Evolutionary conservation across 78 protist genomes (phyloP), one percentile per base, ranked within the genome.

Genomic region (Polysphondylium violaceum): DNA sequence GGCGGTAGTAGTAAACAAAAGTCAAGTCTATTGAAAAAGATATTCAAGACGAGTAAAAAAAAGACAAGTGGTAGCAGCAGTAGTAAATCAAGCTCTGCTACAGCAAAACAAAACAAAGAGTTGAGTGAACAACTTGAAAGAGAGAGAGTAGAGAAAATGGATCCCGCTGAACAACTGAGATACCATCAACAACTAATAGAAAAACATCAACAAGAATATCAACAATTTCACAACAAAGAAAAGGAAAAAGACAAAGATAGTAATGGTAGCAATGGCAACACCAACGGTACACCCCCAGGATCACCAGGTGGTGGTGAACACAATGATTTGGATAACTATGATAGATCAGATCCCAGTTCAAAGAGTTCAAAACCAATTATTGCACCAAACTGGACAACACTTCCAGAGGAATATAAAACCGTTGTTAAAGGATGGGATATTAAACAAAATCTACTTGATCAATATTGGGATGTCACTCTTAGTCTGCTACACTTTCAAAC

Each of bases 391-490:
- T 83, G n/a, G 25, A 25, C 27, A 21, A 16, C 29, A 17, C 33
- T 83, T n/a, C 74, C 91, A 51, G 72, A 67, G 2, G 76, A 83
- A 43, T 69, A 69, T 44, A 83, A 83, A 33, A 67, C 60, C 21
- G 69, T 83, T 44, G 51, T 83, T 25, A 83, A 83, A 40, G 58
- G 60, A 33, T 83, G 91, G 91, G 76, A 69, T 59, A 23, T 83
- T 21, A 69, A 67, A 43, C 79, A 55, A 3, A 72, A 69, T n/a
- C 36, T 51, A 25, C 40, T 83, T 27, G 91, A 50, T 16, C 9
- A 11, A 21, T 38, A 83, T 31, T 83, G 76, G 76, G 91, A 83
- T 2, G 44, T 83, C 11, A 69, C 64, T 8, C 16, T 83, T 23
- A 33, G 35, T n/a, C 76, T 83, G 6, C 40, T 83, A 41, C 74